These are phyloP conservation scores for Fusarium mexicanum DNA, from an alignment of 2,329 filamentous ascomycete genomes.

Conservation along the genomic window DNA sequence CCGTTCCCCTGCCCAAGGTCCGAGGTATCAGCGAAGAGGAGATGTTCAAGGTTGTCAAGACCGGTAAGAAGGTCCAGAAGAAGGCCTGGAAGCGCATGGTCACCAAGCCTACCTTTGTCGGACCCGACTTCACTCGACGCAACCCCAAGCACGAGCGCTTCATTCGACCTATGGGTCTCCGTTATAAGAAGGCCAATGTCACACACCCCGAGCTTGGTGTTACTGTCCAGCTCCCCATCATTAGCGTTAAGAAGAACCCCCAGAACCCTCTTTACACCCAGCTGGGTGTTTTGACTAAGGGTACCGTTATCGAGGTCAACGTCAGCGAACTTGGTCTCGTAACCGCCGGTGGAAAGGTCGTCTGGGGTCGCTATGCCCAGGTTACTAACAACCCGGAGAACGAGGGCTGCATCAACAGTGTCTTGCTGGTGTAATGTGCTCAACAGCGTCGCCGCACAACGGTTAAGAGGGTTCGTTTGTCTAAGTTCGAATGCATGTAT, in stretches of 20 bases:
- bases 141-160: constrained; percentile 80
- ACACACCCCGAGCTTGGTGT: constrained; percentile 82
- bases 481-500: constrained; percentile 42
- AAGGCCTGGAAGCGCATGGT: constrained; percentile 81
- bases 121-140: constrained; percentile 85
- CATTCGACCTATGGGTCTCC: constrained; percentile 60
- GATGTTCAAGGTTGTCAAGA: constrained; percentile 97
- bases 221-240: constrained; percentile 86
- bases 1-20: constrained; percentile 92
- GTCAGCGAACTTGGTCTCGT: constrained; percentile 91
- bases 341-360: constrained; percentile 90
- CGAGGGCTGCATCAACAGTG: constrained; percentile 50
- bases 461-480: constrained; percentile 25
- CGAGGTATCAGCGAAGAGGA: constrained; percentile 92
- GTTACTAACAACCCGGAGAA: constrained; percentile 59
- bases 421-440: constrained; percentile 39
- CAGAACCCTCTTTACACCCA: constrained; percentile 93
- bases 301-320: constrained; percentile 86
- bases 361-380: constrained; percentile 84
- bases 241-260: constrained; percentile 73
- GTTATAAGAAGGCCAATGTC: constrained; percentile 64
- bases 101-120: constrained; percentile 77
- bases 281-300: constrained; percentile 87
- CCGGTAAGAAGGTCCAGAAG: constrained; percentile 92
- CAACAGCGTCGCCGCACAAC: background rate